These are phyloP conservation scores for Gymnopus androsaceus DNA, from an alignment of 1,284 basidiomycete species.

Conservation along the genomic window DNA sequence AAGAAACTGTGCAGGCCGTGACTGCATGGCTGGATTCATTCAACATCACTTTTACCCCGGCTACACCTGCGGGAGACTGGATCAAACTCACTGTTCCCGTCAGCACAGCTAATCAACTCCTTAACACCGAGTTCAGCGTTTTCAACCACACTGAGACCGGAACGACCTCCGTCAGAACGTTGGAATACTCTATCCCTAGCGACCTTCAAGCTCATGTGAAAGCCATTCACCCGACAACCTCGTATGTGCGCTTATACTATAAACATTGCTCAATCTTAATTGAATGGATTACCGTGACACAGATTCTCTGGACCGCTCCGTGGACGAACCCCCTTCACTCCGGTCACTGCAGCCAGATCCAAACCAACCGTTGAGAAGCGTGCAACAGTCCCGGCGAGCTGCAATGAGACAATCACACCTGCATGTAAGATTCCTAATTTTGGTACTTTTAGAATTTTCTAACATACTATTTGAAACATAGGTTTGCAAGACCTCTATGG, in stretches of 20 bases:
- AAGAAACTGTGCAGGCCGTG: constrained; percentile 43
- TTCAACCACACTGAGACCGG: constrained; percentile 38
- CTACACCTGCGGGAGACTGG: constrained; percentile 41
- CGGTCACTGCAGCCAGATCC: constrained; percentile 1
- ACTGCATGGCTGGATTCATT: constrained; percentile 46
- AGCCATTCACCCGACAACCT: constrained; percentile 41
- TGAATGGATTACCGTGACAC: background rate
- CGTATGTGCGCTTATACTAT: background rate
- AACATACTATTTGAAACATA: too few relatives aligned
- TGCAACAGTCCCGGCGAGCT: constrained; percentile 26
- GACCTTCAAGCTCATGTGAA: constrained; percentile 39
- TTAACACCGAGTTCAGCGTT: constrained; percentile 39
- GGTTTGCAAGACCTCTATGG: constrained; percentile 43
- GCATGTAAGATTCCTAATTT: too few relatives aligned
- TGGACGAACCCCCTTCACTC: background rate
- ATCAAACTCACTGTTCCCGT: constrained; percentile 45
- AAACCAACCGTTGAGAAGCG: background rate
- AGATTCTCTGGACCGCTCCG: constrained; percentile 1
- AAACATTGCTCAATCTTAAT: constrained; percentile 32
- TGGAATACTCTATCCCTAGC: constrained; percentile 43
- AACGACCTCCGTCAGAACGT: constrained; percentile 41
- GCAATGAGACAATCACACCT: constrained; percentile 35
- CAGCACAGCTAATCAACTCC: constrained; percentile 43
- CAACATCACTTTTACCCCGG: constrained; percentile 27
- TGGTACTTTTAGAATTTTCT: too few relatives aligned